A percentile compares a stretch with the other conserved stretches of the same genome.
Conservation (phyloP, 164 flowering plant species). For the Chimonanthus salicifolius region DNA sequence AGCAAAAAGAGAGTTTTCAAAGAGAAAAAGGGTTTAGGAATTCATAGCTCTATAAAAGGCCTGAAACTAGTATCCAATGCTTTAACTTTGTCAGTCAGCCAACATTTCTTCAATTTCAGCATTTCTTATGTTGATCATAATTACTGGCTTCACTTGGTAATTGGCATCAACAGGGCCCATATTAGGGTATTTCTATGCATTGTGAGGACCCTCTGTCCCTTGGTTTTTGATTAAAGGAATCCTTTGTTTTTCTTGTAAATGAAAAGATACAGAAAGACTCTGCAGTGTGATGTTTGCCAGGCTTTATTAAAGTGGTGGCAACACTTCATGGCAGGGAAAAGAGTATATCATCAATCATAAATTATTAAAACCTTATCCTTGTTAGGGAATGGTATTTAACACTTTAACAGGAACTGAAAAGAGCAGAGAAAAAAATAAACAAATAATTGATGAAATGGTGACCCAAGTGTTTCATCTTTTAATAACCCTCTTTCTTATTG, state of each 20-base stretch:
- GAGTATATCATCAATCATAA: neutral
- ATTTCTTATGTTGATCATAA: neutral
- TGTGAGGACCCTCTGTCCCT: neutral
- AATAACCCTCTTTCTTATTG: neutral
- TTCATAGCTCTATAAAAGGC: constrained; percentile 13
- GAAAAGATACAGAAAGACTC: neutral
- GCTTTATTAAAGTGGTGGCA: neutral
- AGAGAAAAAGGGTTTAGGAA: constrained; percentile 15
- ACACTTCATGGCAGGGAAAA: neutral
- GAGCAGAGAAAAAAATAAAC: no score
- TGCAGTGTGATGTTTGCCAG: neutral
- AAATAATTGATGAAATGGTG: no score
- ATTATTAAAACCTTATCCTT: neutral
- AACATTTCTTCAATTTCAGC: neutral
- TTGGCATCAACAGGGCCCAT: neutral
- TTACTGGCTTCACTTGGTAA: neutral
- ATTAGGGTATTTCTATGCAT: neutral
- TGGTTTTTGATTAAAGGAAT: neutral
- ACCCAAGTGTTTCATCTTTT: neutral
- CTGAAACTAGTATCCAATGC: constrained; percentile 18
- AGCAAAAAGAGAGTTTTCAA: constrained; percentile 6
- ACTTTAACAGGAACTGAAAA: no score
- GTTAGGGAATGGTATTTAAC: neutral
- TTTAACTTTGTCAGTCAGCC: neutral
- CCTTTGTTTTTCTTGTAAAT: neutral